Evolutionary conservation across 805 yeast species (phyloP).

Genomic region (Kurtzmaniella fragi): DNA sequence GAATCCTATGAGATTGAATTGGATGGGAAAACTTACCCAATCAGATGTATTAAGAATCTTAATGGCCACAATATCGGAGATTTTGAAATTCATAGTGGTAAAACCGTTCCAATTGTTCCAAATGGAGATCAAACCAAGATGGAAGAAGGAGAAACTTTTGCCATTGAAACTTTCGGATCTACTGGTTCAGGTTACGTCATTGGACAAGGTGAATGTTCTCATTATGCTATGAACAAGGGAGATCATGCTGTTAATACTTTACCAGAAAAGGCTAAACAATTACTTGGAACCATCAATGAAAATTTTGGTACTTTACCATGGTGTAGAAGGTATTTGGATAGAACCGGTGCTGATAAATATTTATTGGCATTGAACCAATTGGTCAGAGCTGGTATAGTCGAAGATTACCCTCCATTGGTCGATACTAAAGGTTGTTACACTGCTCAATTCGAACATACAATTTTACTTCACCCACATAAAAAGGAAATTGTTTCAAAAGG

Average conservation of each 20-base stretch:
- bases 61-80: slow-evolving; percentile 92
- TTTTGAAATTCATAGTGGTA: slow-evolving; percentile 87
- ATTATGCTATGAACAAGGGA: slow-evolving; percentile 66
- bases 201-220: slow-evolving; percentile 89
- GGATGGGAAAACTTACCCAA: slow-evolving; percentile 78
- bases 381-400: slow-evolving; percentile 81
- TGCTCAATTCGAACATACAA: slow-evolving; percentile 95
- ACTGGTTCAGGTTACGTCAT: slow-evolving; percentile 92
- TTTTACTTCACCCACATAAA: slow-evolving; percentile 80
- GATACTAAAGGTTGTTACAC: slow-evolving; percentile 85
- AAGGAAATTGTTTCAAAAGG: slow-evolving; percentile 96
- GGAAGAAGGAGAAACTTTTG: slow-evolving; percentile 98
- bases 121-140: slow-evolving; percentile 92
- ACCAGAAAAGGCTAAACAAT: slow-evolving; percentile 61
- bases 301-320: slow-evolving; percentile 94
- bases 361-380: slow-evolving; percentile 79
- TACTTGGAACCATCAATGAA: slow-evolving; percentile 65
- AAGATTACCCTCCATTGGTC: slow-evolving; percentile 89
- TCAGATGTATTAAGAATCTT: slow-evolving; percentile 85
- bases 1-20: slow-evolving; percentile 92
- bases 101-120: slow-evolving; percentile 93
- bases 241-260: slow-evolving; percentile 39
- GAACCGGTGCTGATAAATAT: slow-evolving; percentile 88
- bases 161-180: slow-evolving; percentile 96
- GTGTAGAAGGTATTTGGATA: slow-evolving; percentile 92